Evolutionary conservation across 2,329 filamentous ascomycete species (phyloP), one percentile per base, ranked within the genome.

Genomic region (Colletotrichum sp.): DNA sequence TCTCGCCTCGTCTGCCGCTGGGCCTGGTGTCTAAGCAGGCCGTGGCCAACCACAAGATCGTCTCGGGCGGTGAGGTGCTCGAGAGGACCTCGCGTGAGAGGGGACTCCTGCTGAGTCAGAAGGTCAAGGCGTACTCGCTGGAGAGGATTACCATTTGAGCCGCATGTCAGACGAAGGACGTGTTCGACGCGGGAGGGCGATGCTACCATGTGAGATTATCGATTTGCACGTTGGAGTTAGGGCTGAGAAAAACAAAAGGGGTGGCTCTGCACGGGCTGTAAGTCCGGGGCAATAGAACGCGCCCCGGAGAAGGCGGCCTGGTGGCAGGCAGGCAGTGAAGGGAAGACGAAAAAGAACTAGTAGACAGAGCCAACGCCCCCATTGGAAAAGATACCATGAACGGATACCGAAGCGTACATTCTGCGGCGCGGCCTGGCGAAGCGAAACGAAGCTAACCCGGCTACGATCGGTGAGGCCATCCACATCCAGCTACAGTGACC

Each of bases 101-200:
- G 74, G 95, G 94, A 21, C 92, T 94, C 84, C 85, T 97, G 83
- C 91, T 94, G 81, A 95, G 94, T 81, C 94, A 94, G 85, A 93
- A 93, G 82, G 93, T 96, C 76, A 94, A 94, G 71, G 92, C 93
- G 78, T 98, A 98, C 86, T 95, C 94, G 62, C 89, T 96, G 78
- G 95, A 98, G 86, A 91, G 92, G 84, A 92, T 98, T 79, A 84
- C 90, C 68, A 87, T 95, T 80, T 95, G 89, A 86, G 76, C 66
- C 70, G 76, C 74, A 74, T 69, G 58, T 69, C 70, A 64, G 73
- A 61, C 58, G 48, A 67, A 34, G 55, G 58, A 62, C 43, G 18
- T 36, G 43, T 66, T 28, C 58, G 24, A 52, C 43, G 30, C 34
- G 61, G 13, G 26, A 34, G 34, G 59, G 52, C 59, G 32, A 59